These are phyloP conservation scores for Apostasia ramifera DNA, from an alignment of 106 monocot genomes.

Conservation along the genomic window DNA sequence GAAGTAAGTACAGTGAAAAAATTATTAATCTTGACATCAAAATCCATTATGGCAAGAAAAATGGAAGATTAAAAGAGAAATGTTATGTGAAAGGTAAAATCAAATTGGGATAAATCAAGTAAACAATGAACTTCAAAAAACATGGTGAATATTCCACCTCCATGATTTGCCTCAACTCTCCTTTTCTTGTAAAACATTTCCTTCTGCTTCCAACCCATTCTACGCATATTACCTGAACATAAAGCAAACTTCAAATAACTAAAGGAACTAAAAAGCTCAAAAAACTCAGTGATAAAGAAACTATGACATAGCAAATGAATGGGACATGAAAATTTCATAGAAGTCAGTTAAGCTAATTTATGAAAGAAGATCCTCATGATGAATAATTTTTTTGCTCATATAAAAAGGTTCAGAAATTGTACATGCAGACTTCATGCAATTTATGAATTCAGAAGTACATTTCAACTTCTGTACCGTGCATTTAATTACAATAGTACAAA, in stretches of 20 bases:
- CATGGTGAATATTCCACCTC: slow-evolving; percentile 9
- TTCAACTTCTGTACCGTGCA: not conserved
- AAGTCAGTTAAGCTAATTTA: too few relatives aligned
- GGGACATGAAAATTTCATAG: not conserved
- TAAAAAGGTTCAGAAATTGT: not conserved
- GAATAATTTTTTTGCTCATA: not conserved
- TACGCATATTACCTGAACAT: slow-evolving; percentile 57
- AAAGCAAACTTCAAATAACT: not conserved
- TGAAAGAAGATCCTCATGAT: too few relatives aligned
- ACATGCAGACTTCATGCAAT: not conserved
- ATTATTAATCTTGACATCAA: not conserved
- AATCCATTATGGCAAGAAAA: not conserved
- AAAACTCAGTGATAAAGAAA: not conserved
- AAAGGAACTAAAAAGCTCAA: not conserved
- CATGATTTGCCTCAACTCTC: slow-evolving; percentile 45
- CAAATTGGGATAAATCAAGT: not conserved
- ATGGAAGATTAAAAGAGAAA: not conserved
- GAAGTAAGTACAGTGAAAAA: slow-evolving; percentile 13
- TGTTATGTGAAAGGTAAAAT: not conserved
- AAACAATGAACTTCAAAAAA: not conserved
- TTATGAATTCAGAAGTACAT: not conserved
- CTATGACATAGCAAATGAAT: not conserved
- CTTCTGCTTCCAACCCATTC: slow-evolving; percentile 69
- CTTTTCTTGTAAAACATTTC: slow-evolving; percentile 52
- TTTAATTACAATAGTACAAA: too few relatives aligned